Evolutionary conservation across 768 basidiomycete genomes (phyloP).

Genomic region (Trametes coccinea): DNA sequence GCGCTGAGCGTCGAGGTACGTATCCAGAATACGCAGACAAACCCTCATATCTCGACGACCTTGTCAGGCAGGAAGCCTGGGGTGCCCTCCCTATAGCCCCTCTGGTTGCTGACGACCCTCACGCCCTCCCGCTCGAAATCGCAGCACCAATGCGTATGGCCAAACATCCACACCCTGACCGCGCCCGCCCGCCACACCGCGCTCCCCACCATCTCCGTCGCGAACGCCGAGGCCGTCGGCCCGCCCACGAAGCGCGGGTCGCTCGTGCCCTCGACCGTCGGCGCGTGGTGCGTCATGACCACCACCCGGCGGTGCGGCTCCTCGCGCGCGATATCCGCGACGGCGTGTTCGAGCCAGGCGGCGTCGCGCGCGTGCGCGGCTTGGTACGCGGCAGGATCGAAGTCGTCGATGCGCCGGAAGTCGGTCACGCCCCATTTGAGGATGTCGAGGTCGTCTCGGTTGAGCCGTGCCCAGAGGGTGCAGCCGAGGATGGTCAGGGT

Average conservation of each 20-base stretch:
- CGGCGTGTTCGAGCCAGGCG: conserved; percentile 35
- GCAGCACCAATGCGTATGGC: conserved; percentile 44
- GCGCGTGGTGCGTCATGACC: conserved; percentile 44
- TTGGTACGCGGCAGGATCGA: conserved; percentile 28
- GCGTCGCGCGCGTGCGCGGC: conserved; percentile 33
- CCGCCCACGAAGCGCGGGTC: conserved; percentile 34
- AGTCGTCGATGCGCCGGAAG: conserved; percentile 35
- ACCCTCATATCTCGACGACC: conserved; percentile 10
- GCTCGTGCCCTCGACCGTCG: conserved; percentile 36
- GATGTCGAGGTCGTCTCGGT: conserved; percentile 31
- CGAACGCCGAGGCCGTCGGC: conserved; percentile 33
- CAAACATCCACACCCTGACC: conserved; percentile 41
- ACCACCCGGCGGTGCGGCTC: conserved; percentile 35
- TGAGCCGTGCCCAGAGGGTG: conserved; percentile 40
- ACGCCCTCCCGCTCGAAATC: conserved; percentile 38
- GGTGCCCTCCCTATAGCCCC: conserved; percentile 30
- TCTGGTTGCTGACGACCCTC: conserved; percentile 38
- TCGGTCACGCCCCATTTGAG: conserved; percentile 35
- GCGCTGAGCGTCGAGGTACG: no score
- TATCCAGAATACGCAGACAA: no score
- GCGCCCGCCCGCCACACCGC: conserved; percentile 31
- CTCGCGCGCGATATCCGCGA: conserved; percentile 28
- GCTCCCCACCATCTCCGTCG: conserved; percentile 33
- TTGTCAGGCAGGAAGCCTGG: conserved; percentile 3
- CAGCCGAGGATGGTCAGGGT: conserved; percentile 41